Percentiles rank a stretch among this genome's conserved stretches.
Conservation (phyloP, 345 rosid genomes). For the Ceriops decandra region DNA sequence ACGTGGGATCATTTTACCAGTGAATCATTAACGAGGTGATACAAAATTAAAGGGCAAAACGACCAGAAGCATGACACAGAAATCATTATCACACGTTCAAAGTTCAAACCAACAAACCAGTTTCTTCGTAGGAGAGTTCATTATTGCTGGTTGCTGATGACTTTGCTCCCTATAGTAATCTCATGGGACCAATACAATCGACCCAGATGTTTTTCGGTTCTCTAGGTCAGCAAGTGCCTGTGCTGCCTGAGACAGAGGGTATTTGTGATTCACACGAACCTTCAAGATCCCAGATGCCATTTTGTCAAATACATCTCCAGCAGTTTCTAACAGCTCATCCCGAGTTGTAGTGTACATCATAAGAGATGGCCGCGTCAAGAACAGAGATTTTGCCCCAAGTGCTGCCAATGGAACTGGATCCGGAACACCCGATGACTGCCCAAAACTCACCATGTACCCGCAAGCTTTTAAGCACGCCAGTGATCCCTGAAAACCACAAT, state of each 20-base stretch:
- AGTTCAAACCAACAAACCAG: too few relatives aligned
- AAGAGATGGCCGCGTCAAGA: conserved; percentile 74
- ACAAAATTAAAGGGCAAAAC: too few relatives aligned
- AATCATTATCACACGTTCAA: too few relatives aligned
- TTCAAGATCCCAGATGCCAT: conserved; percentile 54
- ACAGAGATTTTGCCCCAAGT: conserved; percentile 66
- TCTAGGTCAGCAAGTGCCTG: conserved; percentile 78
- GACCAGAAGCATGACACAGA: too few relatives aligned
- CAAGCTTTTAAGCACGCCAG: conserved; percentile 68
- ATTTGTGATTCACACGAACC: conserved; percentile 67
- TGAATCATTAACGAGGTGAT: too few relatives aligned
- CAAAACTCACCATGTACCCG: conserved; percentile 83
- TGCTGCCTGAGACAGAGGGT: conserved; percentile 66
- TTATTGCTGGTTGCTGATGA: not conserved
- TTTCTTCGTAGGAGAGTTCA: not conserved
- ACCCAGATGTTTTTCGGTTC: conserved; percentile 63
- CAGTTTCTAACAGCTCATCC: conserved; percentile 70
- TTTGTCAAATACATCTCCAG: conserved; percentile 66
- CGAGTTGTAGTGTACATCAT: conserved; percentile 65
- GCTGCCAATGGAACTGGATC: conserved; percentile 77
- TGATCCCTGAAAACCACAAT: conserved; percentile 53
- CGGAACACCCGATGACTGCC: conserved; percentile 78
- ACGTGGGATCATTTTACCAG: too few relatives aligned
- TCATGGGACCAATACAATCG: conserved; percentile 73
- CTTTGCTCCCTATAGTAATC: not conserved